phyloP scores from a whole-genome alignment of 2,329 filamentous ascomycete genomes.

The Curvularia spicifera region DNA sequence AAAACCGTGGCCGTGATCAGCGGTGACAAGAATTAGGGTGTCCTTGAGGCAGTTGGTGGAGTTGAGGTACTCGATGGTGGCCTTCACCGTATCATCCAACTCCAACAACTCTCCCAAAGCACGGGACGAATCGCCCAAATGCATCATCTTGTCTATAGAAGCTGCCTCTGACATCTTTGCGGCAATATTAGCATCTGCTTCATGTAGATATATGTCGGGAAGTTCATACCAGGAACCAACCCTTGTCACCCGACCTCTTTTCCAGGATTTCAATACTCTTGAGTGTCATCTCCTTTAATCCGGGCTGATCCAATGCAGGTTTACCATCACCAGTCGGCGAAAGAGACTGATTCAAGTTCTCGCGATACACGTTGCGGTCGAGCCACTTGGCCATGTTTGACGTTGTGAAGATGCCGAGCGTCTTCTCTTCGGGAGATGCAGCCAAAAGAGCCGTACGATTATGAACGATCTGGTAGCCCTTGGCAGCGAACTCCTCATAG shows the following conservation, averaged over 20 bases:
- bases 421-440: constrained; percentile 64
- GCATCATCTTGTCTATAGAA: constrained; percentile 90
- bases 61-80: constrained; percentile 73
- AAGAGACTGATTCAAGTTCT: constrained; percentile 73
- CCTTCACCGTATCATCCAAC: constrained; percentile 81
- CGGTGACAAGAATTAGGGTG: constrained; percentile 79
- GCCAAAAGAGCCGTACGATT: constrained; percentile 75
- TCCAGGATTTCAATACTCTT: too few species aligned
- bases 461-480: constrained; percentile 72
- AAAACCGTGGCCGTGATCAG: constrained; percentile 90
- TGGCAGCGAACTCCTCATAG: constrained; percentile 71
- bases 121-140: constrained; percentile 48
- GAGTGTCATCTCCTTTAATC: constrained; percentile 82
- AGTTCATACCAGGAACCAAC: constrained; percentile 69
- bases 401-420: constrained; percentile 78
- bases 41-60: constrained; percentile 71
- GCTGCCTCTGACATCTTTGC: constrained; percentile 77
- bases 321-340: constrained; percentile 69
- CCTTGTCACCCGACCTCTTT: too few species aligned
- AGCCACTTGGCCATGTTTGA: constrained; percentile 83
- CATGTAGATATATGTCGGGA: too few species aligned
- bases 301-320: constrained; percentile 76
- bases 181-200: too few species aligned
- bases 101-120: constrained; percentile 79
- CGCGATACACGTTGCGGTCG: constrained; percentile 78